These are phyloP conservation scores for Dactylorhiza incarnata DNA, from an alignment of 106 monocot genomes.

Conservation along the genomic window DNA sequence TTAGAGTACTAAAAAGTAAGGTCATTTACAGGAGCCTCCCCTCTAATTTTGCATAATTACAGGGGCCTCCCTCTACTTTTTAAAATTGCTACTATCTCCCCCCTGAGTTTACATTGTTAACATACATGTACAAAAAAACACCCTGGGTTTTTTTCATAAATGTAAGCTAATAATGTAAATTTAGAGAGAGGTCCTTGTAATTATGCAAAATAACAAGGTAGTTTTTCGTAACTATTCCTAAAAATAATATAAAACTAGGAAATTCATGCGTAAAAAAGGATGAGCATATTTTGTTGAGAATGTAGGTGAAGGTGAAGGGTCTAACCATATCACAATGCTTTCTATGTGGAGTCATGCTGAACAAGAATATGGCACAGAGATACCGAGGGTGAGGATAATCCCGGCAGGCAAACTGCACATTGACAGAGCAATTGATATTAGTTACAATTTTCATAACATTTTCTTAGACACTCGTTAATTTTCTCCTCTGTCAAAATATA, in stretches of 20 bases:
- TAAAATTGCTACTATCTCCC: too few species aligned
- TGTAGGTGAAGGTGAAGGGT: neutral
- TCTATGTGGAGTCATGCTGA: slow-evolving; percentile 30
- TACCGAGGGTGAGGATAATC: slow-evolving; percentile 57
- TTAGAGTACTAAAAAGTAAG: neutral
- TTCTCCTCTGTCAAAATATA: neutral
- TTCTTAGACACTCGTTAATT: neutral
- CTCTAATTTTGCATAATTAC: too few species aligned
- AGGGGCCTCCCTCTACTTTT: too few species aligned
- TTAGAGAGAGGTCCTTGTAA: too few species aligned
- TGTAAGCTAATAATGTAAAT: too few species aligned
- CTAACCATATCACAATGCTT: slow-evolving; percentile 35
- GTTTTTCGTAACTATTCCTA: neutral
- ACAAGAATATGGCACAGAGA: slow-evolving; percentile 42
- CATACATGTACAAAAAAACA: too few species aligned
- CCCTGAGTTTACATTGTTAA: too few species aligned
- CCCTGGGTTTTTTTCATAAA: too few species aligned
- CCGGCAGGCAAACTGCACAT: slow-evolving; percentile 48
- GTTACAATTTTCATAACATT: neutral
- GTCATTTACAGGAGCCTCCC: too few species aligned
- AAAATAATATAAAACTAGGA: neutral
- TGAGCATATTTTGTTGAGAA: neutral
- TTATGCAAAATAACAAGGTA: too few species aligned
- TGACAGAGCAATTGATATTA: neutral
- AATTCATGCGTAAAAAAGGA: neutral